Conservation (phyloP, 805 yeast genomes). For the Saccharomyces jurei region DNA sequence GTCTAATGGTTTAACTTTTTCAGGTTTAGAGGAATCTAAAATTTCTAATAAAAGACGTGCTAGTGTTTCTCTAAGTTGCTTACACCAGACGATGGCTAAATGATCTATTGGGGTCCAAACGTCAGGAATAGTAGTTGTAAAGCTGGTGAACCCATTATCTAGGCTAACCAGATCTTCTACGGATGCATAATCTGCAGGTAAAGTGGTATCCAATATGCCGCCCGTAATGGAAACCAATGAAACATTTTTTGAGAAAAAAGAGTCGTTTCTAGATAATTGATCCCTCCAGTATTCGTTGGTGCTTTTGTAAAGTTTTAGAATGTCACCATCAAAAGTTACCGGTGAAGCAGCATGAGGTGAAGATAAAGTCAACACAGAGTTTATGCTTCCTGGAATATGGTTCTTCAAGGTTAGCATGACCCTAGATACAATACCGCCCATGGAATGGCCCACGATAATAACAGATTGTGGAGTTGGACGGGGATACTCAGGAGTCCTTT, state of each 20-base stretch:
- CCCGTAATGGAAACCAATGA: constrained; percentile 84
- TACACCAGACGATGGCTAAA: constrained; percentile 94
- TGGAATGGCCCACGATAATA: constrained; percentile 80
- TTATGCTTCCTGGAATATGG: constrained; percentile 62
- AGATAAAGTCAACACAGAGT: constrained; percentile 76
- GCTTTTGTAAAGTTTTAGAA: constrained; percentile 62
- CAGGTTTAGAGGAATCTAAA: constrained; percentile 40
- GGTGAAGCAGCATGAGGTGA: constrained; percentile 93
- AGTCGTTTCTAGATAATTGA: constrained; percentile 36
- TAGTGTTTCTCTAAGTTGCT: constrained; percentile 62
- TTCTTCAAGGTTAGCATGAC: constrained; percentile 75
- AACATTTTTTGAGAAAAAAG: constrained; percentile 36
- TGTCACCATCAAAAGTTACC: constrained; percentile 84
- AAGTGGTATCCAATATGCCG: constrained; percentile 65
- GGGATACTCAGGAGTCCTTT: constrained; percentile 15
- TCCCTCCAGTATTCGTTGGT: constrained; percentile 75
- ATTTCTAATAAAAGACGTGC: constrained; percentile 53
- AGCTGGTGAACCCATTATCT: constrained; percentile 71
- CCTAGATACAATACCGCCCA: constrained; percentile 95
- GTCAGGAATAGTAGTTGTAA: constrained; percentile 75
- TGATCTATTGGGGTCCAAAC: constrained; percentile 96
- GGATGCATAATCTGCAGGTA: constrained; percentile 87
- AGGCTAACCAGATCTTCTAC: constrained; percentile 64
- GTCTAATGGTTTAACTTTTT: constrained; percentile 44
- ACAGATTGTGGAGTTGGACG: constrained; percentile 57